Conservation (phyloP, 2,329 filamentous ascomycete species). For the Elsinoe batatas region DNA sequence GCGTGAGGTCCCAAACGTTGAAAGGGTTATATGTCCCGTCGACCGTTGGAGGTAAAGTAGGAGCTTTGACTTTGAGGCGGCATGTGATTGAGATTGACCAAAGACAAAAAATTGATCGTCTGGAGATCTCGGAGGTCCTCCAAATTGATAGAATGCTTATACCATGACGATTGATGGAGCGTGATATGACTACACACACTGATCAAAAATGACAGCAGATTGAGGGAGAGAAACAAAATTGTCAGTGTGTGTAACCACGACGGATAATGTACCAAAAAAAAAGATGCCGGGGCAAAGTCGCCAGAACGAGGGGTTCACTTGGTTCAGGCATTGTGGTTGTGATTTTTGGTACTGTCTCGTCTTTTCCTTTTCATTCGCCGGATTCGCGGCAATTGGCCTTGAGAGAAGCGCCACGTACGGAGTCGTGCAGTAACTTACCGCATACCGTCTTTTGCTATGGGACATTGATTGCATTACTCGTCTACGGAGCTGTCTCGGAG, state of each 20-base stretch:
- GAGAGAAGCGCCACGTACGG: constrained; percentile 6
- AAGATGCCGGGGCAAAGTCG: background rate
- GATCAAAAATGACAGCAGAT: background rate
- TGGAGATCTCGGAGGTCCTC: background rate
- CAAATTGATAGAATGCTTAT: background rate
- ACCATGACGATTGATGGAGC: no score
- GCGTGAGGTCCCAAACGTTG: background rate
- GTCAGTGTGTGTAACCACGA: constrained; percentile 1
- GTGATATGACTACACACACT: no score
- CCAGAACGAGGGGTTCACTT: constrained; percentile 1
- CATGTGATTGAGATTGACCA: background rate
- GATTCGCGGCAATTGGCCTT: background rate
- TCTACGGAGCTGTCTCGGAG: constrained; percentile 7
- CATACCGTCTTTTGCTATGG: no score
- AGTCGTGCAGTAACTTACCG: constrained; percentile 1
- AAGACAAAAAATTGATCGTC: background rate
- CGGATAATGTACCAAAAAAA: constrained; percentile 12
- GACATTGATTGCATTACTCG: background rate
- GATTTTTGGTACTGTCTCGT: constrained; percentile 5
- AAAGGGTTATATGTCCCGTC: background rate
- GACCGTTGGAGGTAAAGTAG: background rate
- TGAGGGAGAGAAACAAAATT: background rate
- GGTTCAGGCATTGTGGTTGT: constrained; percentile 10
- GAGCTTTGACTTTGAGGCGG: background rate
- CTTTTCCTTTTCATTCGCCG: constrained; percentile 4